Conservation (phyloP, 1,284 basidiomycete genomes). For the Singerocomus inundabilis region DNA sequence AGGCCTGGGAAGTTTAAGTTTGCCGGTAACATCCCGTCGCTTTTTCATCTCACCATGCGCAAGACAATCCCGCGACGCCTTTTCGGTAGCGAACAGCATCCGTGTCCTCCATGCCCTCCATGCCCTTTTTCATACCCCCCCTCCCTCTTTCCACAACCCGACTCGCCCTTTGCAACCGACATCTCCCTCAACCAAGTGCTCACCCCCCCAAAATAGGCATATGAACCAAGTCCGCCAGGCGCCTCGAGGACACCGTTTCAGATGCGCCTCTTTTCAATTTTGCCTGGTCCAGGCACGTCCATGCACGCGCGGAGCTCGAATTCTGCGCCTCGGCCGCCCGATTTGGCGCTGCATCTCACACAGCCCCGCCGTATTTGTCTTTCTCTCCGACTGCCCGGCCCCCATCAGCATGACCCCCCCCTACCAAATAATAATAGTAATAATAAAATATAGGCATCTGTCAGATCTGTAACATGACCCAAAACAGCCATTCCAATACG, state of each 20-base stretch:
- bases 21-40: conserved; percentile 33
- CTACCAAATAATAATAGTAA: conserved; percentile 9
- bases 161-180: conserved; percentile 27
- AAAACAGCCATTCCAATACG: too few relatives aligned
- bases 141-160: background rate
- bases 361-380: too few relatives aligned
- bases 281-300: conserved; percentile 23
- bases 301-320: conserved; percentile 27
- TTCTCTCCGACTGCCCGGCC: conserved; percentile 12
- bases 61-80: conserved; percentile 31
- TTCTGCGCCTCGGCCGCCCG: conserved; percentile 17
- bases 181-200: conserved; percentile 20
- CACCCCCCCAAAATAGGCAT: conserved; percentile 23
- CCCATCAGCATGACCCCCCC: conserved; percentile 18
- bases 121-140: conserved; percentile 10
- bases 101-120: too few relatives aligned
- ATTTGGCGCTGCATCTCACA: conserved; percentile 22
- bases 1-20: conserved; percentile 36
- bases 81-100: conserved; percentile 41
- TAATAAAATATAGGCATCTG: conserved; percentile 10
- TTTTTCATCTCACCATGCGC: conserved; percentile 30
- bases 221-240: conserved; percentile 14
- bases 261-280: conserved; percentile 28
- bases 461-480: conserved; percentile 17
- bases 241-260: conserved; percentile 33